Base-by-base conservation (phyloP, 2,329 filamentous ascomycete genomes). In the Colletotrichum simmondsii region DNA sequence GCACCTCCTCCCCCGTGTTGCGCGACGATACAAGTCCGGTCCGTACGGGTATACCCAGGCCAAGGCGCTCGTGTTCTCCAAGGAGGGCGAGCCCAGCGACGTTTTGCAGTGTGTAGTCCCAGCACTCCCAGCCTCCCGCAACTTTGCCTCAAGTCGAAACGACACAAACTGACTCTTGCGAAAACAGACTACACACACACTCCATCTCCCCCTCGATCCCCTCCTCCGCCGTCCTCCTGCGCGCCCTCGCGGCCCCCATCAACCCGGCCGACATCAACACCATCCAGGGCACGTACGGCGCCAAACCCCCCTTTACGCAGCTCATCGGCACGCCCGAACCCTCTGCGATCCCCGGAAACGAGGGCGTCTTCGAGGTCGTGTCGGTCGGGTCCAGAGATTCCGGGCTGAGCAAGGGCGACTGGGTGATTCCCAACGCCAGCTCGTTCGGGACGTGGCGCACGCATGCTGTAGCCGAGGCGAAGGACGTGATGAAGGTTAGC, bases 181-280 rank as follows among this genome's bases (percentile, higher is more conserved):
- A 16, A 22, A 28, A 22, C 85, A 64, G 90, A 22, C 85, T 96
- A 4, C 93, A 95, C 83, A 89, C 85, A 0, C 91, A 95, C 85
- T 94, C 93, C 76, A 94, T 96, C 80, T 92, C 92, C 4, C 93
- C 94, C 3, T 89, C 90, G 4, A 89, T 95, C 75, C 92, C 94
- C 60, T 81, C 86, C 42, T 83, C 83, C 60, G 85, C 88, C 59
- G 84, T 97, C 77, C 95, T 96, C 67, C 87, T 99, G 73, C 94
- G 95, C 82, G 92, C 97, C 78, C 94, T 99, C 78, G 94, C 95
- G 37, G 92, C 95, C 1, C 95, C 97, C 70, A 94, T 99, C 83
- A 99, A 99, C 85, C 97, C 97, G 28, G 95, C 97, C 79, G 97
- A 99, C 85, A 94, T 99, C 83, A 99, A 99, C 87, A 96, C 96